Evolutionary conservation across 768 basidiomycete species (phyloP), one percentile per base, ranked within the genome.

Genomic region (Lentinus tigrinus): DNA sequence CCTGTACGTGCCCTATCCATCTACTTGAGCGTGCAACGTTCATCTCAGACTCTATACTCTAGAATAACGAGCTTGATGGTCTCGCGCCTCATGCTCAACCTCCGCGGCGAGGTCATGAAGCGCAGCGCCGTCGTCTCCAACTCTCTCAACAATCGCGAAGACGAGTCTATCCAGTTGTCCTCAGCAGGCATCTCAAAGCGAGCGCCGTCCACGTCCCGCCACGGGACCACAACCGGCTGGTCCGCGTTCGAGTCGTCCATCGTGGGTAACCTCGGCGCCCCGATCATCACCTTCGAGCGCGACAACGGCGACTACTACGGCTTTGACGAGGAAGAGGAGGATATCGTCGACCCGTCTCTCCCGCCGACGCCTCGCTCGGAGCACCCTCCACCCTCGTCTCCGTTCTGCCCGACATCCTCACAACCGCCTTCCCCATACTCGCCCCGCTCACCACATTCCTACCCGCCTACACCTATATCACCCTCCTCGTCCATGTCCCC

Each of bases 221-320:
- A 48, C 47, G 14, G 5, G 3, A 23, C 23, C 17, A 31, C n/a
- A 28, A 38, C 50, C 1, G 52, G 39, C 14, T 47, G 56, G 55
- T 26, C 39, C 21, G 53, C 59, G 21, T 54, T 60, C 58, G 48
- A 46, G 43, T 57, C 55, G 40, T 60, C 56, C 47, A 47, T 65
- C 52, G 57, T 63, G 28, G 64, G 62, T 37, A 65, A 65, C 52
- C 64, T 65, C 50, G 64, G 64, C 39, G 64, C 58, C 16, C 58
- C 58, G 23, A 46, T 61, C 47, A 47, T 65, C 51, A 56, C 56
- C 27, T 56, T 58, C 56, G 60, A 57, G 50, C 31, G 19, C 44
- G 88, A 90, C 69, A 89, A 90, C 74, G 89, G 92, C 67, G 89
- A 91, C 72, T 88, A 89, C 47, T 46, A 57, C 47, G 52, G 48